Conservation (phyloP, 2,329 filamentous ascomycete species). For the Paraphoma sp. region DNA sequence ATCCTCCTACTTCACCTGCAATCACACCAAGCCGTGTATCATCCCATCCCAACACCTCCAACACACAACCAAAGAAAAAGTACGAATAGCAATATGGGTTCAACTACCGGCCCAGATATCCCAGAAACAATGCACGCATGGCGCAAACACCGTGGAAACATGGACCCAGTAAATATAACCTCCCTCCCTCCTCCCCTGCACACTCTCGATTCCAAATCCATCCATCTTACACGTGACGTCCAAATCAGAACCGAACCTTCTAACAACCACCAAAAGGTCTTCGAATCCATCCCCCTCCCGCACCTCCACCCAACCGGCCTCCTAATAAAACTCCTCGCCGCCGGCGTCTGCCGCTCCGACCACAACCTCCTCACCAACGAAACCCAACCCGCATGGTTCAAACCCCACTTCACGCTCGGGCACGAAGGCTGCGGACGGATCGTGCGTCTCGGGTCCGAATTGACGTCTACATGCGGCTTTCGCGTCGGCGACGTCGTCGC, state of each 20-base stretch:
- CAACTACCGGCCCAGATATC: not conserved
- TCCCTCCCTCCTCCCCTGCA: not conserved
- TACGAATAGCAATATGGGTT: not conserved
- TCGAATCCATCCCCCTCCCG: slow-evolving; percentile 21
- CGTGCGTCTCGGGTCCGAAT: slow-evolving; percentile 10
- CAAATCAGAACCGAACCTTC: not conserved
- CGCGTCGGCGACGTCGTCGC: slow-evolving; percentile 21
- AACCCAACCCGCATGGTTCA: slow-evolving; percentile 24
- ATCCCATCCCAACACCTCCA: too few relatives aligned
- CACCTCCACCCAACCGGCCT: slow-evolving; percentile 15
- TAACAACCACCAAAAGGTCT: slow-evolving; percentile 11
- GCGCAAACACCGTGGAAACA: slow-evolving; percentile 28
- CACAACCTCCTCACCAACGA: slow-evolving; percentile 30
- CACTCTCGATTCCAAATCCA: not conserved
- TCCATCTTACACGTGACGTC: not conserved
- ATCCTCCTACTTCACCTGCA: too few relatives aligned
- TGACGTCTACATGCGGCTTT: slow-evolving; percentile 13
- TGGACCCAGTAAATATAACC: slow-evolving; percentile 19
- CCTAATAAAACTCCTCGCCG: slow-evolving; percentile 24
- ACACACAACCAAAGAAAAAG: not conserved
- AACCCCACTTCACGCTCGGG: slow-evolving; percentile 23
- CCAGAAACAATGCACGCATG: slow-evolving; percentile 26
- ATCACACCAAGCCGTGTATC: too few relatives aligned
- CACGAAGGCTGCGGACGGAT: slow-evolving; percentile 28
- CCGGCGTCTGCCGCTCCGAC: slow-evolving; percentile 28